Base-by-base conservation (phyloP, 2,329 filamentous ascomycete species). In the Fusarium cicatricum region DNA sequence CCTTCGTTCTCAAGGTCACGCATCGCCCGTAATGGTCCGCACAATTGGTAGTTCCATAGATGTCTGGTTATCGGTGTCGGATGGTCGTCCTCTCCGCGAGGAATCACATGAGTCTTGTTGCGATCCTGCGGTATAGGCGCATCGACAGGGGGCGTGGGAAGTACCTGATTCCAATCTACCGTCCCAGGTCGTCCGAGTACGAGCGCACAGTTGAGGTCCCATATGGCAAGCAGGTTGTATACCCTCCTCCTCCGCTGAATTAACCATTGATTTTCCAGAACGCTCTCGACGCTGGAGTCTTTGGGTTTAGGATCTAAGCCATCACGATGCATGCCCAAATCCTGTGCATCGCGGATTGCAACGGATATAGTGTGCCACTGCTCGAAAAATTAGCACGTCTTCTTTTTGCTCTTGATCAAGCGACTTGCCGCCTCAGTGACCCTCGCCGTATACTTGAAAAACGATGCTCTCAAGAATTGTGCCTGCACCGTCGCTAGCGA, bases 281-380 rank as follows among this genome's bases (percentile, higher is more conserved):
- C 72, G 28, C 79, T 78, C 54, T 83, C 82, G 5, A 78, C 70
- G 33, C 77, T 78, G 33, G 77, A 71, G 31, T 78, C 72, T 12
- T 70, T 72, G 3, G 82, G 80, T 42, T 78, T 78, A 0, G 82
- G 82, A 58, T 85, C 82, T 23, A 80, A 71, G 31, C 74, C 77
- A 58, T 84, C 80, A 11, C 80, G 77, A 60, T 88, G 82, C 64
- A 88, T 74, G 11, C 85, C 85, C 34, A 88, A 79, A 62, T 87
- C 85, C 66, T 88, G 85, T 0, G 84, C 85, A 66, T 88, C 85
- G 34, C 83, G 76, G 50, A 88, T 86, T 1, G 82, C 80, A 17
- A 79, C 77, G 1, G 82, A 82, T 26, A 88, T 75, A 2, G 78
- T 77, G 65, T 85, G 82, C 82, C 82, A 85, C 80, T 83, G 44